phyloP scores from a whole-genome alignment of 2,329 filamentous ascomycete genomes.

The Colletotrichum sp. region DNA sequence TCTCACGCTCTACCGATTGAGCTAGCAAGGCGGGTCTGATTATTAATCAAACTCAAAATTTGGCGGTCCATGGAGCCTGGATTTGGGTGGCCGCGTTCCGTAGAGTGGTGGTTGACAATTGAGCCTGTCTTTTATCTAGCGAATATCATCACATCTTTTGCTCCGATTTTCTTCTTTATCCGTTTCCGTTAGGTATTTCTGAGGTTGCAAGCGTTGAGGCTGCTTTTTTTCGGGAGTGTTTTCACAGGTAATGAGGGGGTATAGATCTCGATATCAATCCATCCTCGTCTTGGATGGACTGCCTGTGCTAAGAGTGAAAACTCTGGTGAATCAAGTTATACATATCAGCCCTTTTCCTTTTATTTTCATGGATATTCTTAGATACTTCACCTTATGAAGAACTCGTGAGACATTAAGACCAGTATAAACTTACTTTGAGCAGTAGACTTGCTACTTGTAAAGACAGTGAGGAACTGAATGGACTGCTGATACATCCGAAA shows the following conservation, averaged over 20 bases:
- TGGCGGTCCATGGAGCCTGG: too few relatives aligned
- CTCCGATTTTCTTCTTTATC: not conserved
- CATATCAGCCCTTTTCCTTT: not conserved
- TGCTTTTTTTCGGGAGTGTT: not conserved
- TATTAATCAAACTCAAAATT: not conserved
- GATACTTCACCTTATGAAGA: too few relatives aligned
- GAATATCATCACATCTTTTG: not conserved
- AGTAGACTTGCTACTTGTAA: too few relatives aligned
- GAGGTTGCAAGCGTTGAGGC: not conserved
- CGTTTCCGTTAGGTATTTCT: not conserved
- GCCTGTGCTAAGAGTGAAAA: too few relatives aligned
- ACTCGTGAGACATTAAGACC: too few relatives aligned
- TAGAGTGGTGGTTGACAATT: not conserved
- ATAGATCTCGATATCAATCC: not conserved
- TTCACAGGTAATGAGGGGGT: not conserved
- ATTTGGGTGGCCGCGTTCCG: too few relatives aligned
- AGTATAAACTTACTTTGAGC: too few relatives aligned
- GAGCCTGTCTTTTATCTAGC: not conserved
- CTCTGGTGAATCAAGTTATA: too few relatives aligned
- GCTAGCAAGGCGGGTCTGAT: slow-evolving; percentile 48
- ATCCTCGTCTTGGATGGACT: not conserved
- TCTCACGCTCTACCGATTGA: slow-evolving; percentile 78
- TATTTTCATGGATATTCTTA: not conserved
- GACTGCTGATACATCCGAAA: too few relatives aligned
- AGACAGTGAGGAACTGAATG: too few relatives aligned